A percentile compares a stretch with the other conserved stretches of the same genome.
These are phyloP conservation scores for Colletotrichum sp. DNA, from an alignment of 2,329 filamentous ascomycete species.

Conservation along the genomic window DNA sequence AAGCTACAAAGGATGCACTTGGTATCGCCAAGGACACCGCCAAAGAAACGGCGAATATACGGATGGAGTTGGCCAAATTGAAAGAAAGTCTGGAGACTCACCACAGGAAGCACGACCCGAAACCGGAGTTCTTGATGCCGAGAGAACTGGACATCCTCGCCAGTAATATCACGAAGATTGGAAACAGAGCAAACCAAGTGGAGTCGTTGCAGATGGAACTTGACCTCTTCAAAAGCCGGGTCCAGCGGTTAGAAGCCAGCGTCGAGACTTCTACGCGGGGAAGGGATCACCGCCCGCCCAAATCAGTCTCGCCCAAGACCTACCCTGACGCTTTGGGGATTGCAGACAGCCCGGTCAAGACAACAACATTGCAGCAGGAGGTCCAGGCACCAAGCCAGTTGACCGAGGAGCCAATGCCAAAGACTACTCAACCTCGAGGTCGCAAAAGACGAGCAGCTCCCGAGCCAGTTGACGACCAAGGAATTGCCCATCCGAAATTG, in stretches of 20 bases:
- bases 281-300: background rate
- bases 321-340: background rate
- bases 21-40: slow-evolving; percentile 29
- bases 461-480: background rate
- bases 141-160: slow-evolving; percentile 45
- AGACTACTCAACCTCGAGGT: background rate
- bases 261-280: background rate
- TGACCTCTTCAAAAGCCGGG: slow-evolving; percentile 40
- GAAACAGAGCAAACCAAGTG: slow-evolving; percentile 40
- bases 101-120: slow-evolving; percentile 12
- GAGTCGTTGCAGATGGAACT: slow-evolving; percentile 47
- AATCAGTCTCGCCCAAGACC: background rate
- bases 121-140: background rate
- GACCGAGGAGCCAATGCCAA: background rate
- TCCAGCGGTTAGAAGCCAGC: slow-evolving; percentile 38
- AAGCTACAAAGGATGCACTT: slow-evolving; percentile 26
- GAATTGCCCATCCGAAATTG: background rate
- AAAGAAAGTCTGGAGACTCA: slow-evolving; percentile 31
- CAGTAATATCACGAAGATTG: slow-evolving; percentile 41
- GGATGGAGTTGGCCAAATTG: slow-evolving; percentile 36
- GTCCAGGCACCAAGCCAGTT: background rate
- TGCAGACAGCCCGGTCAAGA: background rate
- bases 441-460: background rate
- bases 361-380: background rate
- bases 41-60: slow-evolving; percentile 34